Evolutionary conservation across 192 early-diverging fungal species (phyloP), one percentile per base, ranked within the genome.

Genomic region (Podila clonocystis): DNA sequence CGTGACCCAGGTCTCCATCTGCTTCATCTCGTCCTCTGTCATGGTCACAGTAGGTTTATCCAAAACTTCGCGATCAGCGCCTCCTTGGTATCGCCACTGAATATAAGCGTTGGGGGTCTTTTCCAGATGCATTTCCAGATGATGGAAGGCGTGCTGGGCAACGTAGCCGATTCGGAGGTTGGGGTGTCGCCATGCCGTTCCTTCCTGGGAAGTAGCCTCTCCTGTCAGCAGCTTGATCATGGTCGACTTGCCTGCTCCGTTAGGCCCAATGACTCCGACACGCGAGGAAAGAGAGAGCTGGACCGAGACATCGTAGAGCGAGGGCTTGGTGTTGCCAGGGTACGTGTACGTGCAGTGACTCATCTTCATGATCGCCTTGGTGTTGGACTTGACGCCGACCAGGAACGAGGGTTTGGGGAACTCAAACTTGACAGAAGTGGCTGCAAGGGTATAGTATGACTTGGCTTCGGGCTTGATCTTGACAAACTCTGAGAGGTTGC

Each of bases 221-320:
- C 93, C 94, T 61, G 91, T 93, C 36, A 95, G 68, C 30, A 94
- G 65, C 82, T 95, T 95, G 85, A 95, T 93, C 85, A 93, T 87
- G 33, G 94, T 95, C 1, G 93, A 94, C 62, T 95, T 95, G 72
- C 94, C 94, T 72, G 94, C 94, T 82, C 94, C 94, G 75, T 95
- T 95, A 29, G 93, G 89, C 26, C 94, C 94, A 60, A 93, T 87
- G 68, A 94, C 90, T 65, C 92, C 93, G 55, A 95, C 92, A 83
- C 94, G 91, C 4, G 93, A 94, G 60, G 89, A 91, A 34, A 95
- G 87, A 20, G 93, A 93, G 33, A 90, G 85, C 62, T 90, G 90
- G 17, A 92, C 84, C 20, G 91, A 86, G 66, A 92, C 90, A 65
- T 91, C 82, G 36, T 83, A 73, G n/a, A 95, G 84, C 12, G 88